Evolutionary conservation across 331 rosid genomes (phyloP), one percentile per base, ranked within the genome.

Genomic region (Malus hybrid): DNA sequence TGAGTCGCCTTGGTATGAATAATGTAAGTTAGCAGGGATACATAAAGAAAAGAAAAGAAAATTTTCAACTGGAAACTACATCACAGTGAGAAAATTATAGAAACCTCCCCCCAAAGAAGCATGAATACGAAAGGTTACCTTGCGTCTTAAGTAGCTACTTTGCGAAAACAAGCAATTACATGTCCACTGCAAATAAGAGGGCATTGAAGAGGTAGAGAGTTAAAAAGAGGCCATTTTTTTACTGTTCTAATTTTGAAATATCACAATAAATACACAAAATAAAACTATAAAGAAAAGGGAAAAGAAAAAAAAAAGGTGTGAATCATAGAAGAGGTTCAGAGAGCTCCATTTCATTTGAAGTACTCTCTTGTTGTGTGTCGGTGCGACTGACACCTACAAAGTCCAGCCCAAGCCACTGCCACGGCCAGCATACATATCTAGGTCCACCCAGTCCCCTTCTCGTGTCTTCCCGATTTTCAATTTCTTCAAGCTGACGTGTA

Each of bases 341-440:
- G 46, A 92, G 97, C 83, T 94, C 99, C 99, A 94, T 94, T 88
- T 94, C 99, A 24, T 92, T 94, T 73, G 97, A 83, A 72, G 74
- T 78, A 78, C 74, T 79, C 61, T 83, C 82, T 66, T 79, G 92
- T 70, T 80, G 88, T 24, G 86, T 70, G 29, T 87, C 93, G 6
- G 87, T 65, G 57, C 64, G 90, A 46, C 65, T 91, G 71, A 76
- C 44, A 46, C 99, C 97, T 36, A 92, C 97, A 22, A 81, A 88
- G 83, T 92, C 96, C 79, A 92, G 6, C 62, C 99, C 99, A 50
- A 90, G 97, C 99, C 97, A 94, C 70, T 94, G 92, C 99, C 99
- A 94, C 6, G 97, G 99, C 99, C 99, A 92, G 86, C 99, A 94
- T 70, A 85, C 89, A 76, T 94, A 94, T 85, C 97, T 92, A 65